Conservation (phyloP, 805 yeast genomes). For the Ogataea thermomethanolica region DNA sequence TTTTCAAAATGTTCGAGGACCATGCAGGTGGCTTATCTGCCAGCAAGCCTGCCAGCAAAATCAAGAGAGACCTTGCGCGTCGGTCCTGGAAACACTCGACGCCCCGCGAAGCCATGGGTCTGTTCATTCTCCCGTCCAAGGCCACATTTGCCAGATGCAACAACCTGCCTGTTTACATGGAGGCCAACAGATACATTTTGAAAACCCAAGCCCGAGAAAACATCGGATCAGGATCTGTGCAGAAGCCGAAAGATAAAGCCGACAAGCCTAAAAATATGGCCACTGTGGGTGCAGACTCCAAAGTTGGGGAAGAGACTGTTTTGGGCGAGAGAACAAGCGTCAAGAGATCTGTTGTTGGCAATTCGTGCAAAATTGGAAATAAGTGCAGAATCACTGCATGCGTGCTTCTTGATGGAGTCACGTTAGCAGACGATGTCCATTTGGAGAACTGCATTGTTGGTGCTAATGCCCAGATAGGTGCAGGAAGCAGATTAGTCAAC, state of each 20-base stretch:
- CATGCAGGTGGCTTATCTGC: constrained; percentile 27
- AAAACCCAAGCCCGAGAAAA: constrained; percentile 51
- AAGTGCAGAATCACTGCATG: constrained; percentile 88
- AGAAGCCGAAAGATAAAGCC: constrained; percentile 34
- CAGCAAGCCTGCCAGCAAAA: constrained; percentile 55
- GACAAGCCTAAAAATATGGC: constrained; percentile 49
- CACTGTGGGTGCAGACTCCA: constrained; percentile 82
- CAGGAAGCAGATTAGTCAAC: constrained; percentile 63
- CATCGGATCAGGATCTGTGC: constrained; percentile 5
- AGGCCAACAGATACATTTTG: constrained; percentile 79
- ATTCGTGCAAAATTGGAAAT: constrained; percentile 72
- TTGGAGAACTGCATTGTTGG: constrained; percentile 91
- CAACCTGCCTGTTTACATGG: constrained; percentile 78
- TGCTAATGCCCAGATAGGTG: constrained; percentile 54
- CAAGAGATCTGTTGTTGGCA: constrained; percentile 80
- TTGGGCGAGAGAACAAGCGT: constrained; percentile 83
- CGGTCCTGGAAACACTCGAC: constrained; percentile 83
- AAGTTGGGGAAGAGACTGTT: constrained; percentile 63
- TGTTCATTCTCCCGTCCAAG: constrained; percentile 67
- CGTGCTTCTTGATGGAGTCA: constrained; percentile 66
- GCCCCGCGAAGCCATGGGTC: constrained; percentile 57
- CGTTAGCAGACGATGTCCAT: constrained; percentile 70
- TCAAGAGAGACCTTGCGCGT: constrained; percentile 84
- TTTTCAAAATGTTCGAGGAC: constrained; percentile 47
- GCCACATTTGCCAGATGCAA: constrained; percentile 74